Percentiles rank a stretch among this genome's conserved stretches.
Conservation (phyloP, 768 basidiomycete species). For the Leccinum longicurvipes region DNA sequence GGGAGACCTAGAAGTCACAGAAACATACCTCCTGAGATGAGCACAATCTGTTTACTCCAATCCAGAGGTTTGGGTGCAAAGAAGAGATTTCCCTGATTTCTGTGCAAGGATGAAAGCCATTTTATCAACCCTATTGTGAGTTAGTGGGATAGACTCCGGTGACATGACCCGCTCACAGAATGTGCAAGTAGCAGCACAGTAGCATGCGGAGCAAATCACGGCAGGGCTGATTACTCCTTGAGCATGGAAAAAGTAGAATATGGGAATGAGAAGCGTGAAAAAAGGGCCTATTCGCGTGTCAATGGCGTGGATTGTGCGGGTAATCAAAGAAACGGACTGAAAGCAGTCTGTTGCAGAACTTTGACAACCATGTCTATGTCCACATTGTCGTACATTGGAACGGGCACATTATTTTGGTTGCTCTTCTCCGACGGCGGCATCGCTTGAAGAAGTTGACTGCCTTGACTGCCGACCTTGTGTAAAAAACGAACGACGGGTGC, state of each 20-base stretch:
- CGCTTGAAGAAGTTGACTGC: background rate
- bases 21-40: constrained; percentile 85
- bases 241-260: constrained; percentile 76
- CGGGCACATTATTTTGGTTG: constrained; percentile 30
- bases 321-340: constrained; percentile 52
- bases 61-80: constrained; percentile 60
- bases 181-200: constrained; percentile 54
- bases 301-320: background rate
- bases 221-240: constrained; percentile 46
- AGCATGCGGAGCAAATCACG: constrained; percentile 50
- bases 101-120: constrained; percentile 70
- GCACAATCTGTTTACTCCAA: constrained; percentile 87
- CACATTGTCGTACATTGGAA: constrained; percentile 63
- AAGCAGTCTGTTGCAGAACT: constrained; percentile 71
- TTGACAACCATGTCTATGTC: constrained; percentile 79
- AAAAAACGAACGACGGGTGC: background rate
- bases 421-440: constrained; percentile 9
- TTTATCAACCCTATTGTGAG: constrained; percentile 54
- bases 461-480: background rate
- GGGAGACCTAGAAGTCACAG: background rate
- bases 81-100: constrained; percentile 68
- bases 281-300: constrained; percentile 60
- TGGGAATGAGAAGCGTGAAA: constrained; percentile 76
- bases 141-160: background rate
- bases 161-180: constrained; percentile 56